A percentile compares a stretch with the other conserved stretches of the same genome.
These are phyloP conservation scores for Phytophthora multivora DNA, from an alignment of 352 stramenopile genomes.

Conservation along the genomic window DNA sequence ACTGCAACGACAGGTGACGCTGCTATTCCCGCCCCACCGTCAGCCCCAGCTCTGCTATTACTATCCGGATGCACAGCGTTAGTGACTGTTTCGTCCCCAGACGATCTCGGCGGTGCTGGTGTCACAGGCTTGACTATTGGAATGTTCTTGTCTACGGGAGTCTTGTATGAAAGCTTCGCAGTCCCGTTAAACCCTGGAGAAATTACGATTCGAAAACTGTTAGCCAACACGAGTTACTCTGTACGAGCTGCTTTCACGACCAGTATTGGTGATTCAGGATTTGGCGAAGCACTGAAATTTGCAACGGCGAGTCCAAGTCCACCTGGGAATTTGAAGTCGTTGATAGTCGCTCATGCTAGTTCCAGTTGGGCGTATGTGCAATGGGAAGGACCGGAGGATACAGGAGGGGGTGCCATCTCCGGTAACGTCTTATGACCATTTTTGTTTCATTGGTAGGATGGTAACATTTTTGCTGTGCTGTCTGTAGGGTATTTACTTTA, in stretches of 20 bases:
- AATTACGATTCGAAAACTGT: constrained; percentile 24
- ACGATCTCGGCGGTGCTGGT: constrained; percentile 40
- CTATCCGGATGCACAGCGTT: constrained; percentile 24
- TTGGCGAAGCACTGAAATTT: constrained; percentile 25
- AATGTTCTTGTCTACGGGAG: constrained; percentile 14
- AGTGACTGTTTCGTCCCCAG: constrained; percentile 23
- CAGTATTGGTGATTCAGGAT: constrained; percentile 15
- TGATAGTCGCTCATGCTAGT: constrained; percentile 20
- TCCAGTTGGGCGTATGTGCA: constrained; percentile 35
- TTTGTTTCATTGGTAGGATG: background rate
- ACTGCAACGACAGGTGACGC: constrained; percentile 29
- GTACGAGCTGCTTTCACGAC: constrained; percentile 23
- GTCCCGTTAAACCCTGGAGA: constrained; percentile 1
- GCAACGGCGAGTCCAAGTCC: constrained; percentile 19
- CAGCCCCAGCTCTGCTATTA: constrained; percentile 14
- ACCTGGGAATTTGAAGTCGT: constrained; percentile 15
- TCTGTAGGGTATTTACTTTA: constrained; percentile 37
- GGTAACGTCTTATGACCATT: constrained; percentile 23
- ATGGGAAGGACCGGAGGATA: constrained; percentile 43
- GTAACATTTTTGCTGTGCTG: background rate
- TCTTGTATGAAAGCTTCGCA: constrained; percentile 2
- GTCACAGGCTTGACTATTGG: constrained; percentile 14
- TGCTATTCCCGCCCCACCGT: constrained; percentile 33
- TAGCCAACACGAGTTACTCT: constrained; percentile 39
- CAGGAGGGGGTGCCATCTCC: constrained; percentile 43